Evolutionary conservation across 305 asterid genomes (phyloP), one percentile per base, ranked within the genome.

Genomic region (Plantago coronopus): DNA sequence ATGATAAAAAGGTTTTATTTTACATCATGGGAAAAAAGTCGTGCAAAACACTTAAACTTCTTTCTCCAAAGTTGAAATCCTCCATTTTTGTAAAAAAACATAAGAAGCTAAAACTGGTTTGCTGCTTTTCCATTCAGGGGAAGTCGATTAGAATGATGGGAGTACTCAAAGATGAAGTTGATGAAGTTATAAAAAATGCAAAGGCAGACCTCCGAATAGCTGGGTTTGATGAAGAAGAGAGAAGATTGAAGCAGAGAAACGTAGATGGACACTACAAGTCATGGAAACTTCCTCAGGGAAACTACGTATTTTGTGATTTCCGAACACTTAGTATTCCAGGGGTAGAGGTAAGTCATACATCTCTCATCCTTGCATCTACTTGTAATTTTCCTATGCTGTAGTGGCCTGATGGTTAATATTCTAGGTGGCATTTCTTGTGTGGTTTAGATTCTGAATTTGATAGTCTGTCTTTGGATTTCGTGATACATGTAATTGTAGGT

Each of bases 221-320:
- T 70, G 98, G 98, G 43, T 91, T 91, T 78, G 95, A 84, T 63
- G 96, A 91, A 72, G 98, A 91, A 74, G 97, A 85, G 61, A 77
- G 62, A 72, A 83, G 98, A 72, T 46, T 68, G 72, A 80, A 81
- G 81, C 88, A 73, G 65, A 80, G 95, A 71, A 75, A 44, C 69
- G 21, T 57, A 1, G 49, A 74, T 48, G 72, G 81, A 58, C 48
- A 62, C 54, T 64, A 81, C 54, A 59, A 81, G 16, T 53, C 66
- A 45, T 59, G 27, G 21, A 80, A 78, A 71, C 91, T 93, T 68
- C 98, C 98, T 47, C 84, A 72, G 67, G 97, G 97, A 69, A 75
- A 58, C 66, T 89, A 86, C 50, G 59, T 87, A 64, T 93, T 91
- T 64, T 78, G 88, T 81, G 94, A 81, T 70, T 91, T 91, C 60